Base-by-base conservation (phyloP, 2,329 filamentous ascomycete genomes). In the Aspergillus glaucus region DNA sequence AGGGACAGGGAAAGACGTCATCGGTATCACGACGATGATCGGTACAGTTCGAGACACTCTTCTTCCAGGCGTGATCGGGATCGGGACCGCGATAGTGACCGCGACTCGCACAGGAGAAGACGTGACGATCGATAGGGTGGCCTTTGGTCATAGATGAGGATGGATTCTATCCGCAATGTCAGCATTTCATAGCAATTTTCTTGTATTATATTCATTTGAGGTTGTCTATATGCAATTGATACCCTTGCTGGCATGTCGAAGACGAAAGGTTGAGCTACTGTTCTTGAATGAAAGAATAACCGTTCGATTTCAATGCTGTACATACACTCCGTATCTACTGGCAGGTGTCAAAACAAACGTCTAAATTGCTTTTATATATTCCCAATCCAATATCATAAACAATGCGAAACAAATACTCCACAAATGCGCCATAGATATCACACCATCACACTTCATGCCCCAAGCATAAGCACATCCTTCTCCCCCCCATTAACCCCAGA, bases 381-480 rank as follows among this genome's bases (percentile, higher is more conserved):
- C 49, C 44, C 28, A 19, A 21, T 43, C 43, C 24, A 34, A 43
- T 39, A 40, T 34, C 32, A 48, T 34, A 50, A 52, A 44, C 49
- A 54, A 53, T 54, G 53, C 51, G 55, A 34, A 55, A 45, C 24
- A 45, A 52, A 47, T 57, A 56, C 55, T 52, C 56, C 57, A 48
- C 41, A 47, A 53, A 52, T 50, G 52, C 55, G 52, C 52, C 52
- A 51, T 40, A 40, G 37, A 49, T 46, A 49, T 50, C 47, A 40
- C 43, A 45, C 45, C 32, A 41, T 46, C 30, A 30, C 28, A 32
- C 43, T 50, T 52, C 59, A 70, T 52, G 54, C 61, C 36, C 60
- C 68, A 45, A 69, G 50, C 68, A 72, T 72, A 49, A 69, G 57
- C 21, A 70, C 61, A 58, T 72, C 69, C 53, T 69, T 65, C 49